A percentile compares a stretch with the other conserved stretches of the same genome.
phyloP scores from a whole-genome alignment of 306 rosid species.

The Macrotyloma uniflorum region DNA sequence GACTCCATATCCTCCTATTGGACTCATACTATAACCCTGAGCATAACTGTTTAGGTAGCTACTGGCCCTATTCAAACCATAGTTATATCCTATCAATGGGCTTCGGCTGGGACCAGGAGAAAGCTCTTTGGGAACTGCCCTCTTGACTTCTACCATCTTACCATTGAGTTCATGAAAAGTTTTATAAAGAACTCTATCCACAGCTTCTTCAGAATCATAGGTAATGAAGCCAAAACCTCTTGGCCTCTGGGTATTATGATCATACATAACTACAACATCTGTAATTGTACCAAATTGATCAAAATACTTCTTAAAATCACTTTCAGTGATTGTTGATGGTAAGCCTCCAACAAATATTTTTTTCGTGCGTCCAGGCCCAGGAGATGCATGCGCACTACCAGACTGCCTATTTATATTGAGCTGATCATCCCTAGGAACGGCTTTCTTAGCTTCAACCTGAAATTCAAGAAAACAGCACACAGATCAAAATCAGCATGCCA shows the following conservation, averaged over 20 bases:
- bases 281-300: slow-evolving; percentile 92
- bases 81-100: slow-evolving; percentile 78
- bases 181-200: slow-evolving; percentile 85
- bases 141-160: slow-evolving; percentile 96
- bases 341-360: slow-evolving; percentile 98
- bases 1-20: slow-evolving; percentile 82
- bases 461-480: slow-evolving; percentile 43
- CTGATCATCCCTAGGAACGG: slow-evolving; percentile 99
- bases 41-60: slow-evolving; percentile 73
- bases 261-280: slow-evolving; percentile 98
- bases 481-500: slow-evolving; percentile 44
- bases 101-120: slow-evolving; percentile 83
- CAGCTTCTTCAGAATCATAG: slow-evolving; percentile 90
- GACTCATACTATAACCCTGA: slow-evolving; percentile 82
- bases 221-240: slow-evolving; percentile 99
- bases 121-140: slow-evolving; percentile 97
- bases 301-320: slow-evolving; percentile 90
- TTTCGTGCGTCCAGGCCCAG: slow-evolving; percentile 92
- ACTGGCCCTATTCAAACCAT: slow-evolving; percentile 74
- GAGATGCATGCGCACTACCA: slow-evolving; percentile 67
- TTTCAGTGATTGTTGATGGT: slow-evolving; percentile 89
- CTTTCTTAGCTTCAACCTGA: slow-evolving; percentile 99
- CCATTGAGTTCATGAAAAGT: slow-evolving; percentile 96
- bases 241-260: slow-evolving; percentile 98
- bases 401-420: slow-evolving; percentile 60